A percentile compares a stretch with the other conserved stretches of the same genome.
These are phyloP conservation scores for Torulaspora gathmanii DNA, from an alignment of 805 yeast genomes.

Conservation along the genomic window DNA sequence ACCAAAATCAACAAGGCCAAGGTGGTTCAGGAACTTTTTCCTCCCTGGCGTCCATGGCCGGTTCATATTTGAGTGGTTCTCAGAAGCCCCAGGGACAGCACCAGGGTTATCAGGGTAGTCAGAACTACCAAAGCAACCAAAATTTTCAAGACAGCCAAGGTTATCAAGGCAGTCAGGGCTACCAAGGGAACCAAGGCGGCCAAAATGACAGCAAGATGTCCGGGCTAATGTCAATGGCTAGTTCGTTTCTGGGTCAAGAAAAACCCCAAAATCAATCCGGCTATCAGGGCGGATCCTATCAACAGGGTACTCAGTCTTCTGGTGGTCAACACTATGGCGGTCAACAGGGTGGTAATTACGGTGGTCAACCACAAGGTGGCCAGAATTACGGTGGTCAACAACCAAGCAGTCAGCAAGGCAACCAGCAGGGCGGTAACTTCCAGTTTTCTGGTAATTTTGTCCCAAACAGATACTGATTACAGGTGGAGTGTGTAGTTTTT, in stretches of 20 bases:
- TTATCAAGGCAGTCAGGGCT: slow-evolving; percentile 6
- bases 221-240: slow-evolving; percentile 8
- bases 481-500: too few species aligned
- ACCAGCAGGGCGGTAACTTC: slow-evolving; percentile 6
- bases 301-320: slow-evolving; percentile 1
- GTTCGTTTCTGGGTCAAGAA: slow-evolving; percentile 4
- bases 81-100: slow-evolving; percentile 8
- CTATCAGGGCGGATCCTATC: slow-evolving; percentile 1
- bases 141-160: slow-evolving; percentile 7
- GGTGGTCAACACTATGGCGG: background rate
- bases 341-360: background rate
- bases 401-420: slow-evolving; percentile 1
- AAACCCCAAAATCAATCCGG: slow-evolving; percentile 1
- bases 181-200: slow-evolving; percentile 3
- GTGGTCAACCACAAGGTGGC: background rate
- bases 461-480: slow-evolving; percentile 4
- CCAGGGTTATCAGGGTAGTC: slow-evolving; percentile 8
- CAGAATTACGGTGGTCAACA: background rate
- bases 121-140: slow-evolving; percentile 7
- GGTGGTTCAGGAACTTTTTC: slow-evolving; percentile 9
- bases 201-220: slow-evolving; percentile 1
- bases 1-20: background rate
- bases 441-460: slow-evolving; percentile 20
- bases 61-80: slow-evolving; percentile 8
- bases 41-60: slow-evolving; percentile 10